Evolutionary conservation across 148 eudicot species (phyloP), one percentile per base, ranked within the genome.

Genomic region (Camellia granthamiana): DNA sequence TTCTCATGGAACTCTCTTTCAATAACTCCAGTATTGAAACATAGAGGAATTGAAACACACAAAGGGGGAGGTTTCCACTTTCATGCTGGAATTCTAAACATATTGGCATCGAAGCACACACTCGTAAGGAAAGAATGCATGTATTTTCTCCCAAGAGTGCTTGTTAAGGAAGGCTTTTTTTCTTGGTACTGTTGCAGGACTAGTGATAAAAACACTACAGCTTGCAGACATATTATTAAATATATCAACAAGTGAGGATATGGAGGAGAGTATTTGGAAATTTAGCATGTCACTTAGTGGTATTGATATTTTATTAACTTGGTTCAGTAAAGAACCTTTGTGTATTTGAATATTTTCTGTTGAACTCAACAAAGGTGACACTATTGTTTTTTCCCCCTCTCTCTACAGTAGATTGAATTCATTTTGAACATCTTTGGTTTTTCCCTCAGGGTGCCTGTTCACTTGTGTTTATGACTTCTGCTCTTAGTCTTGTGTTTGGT

Each of bases 401-500:
- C 7, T 49, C 52, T 49, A 49, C 52, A 49, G 38, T 71, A 19
- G 1, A 2, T 51, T 69, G n/a, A 6, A 14, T 61, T 16, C 6
- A 41, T 66, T 66, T 66, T 3, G 11, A 15, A 66, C 0, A 3
- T 3, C 15, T 44, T 66, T 66, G 11, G 12, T 30, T 5, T 66
- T 41, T 11, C 72, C 44, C 43, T 10, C 56, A 30, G 63, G 62
- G 47, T 52, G 21, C 75, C 58, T 72, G 52, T 18, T 49, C 42
- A 16, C 8, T 74, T 52, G 19, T 75, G n/a, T 56, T 49, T 0
- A 19, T 52, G 62, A 16, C n/a, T 66, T 38, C 74, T 1, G 42
- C 42, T 56, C 30, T 15, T 13, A 67, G 3, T 74, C 9, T 65
- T 69, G 61, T 77, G 77, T 74, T 49, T 79, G 19, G 19, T 71